These are phyloP conservation scores for Trichoderma gracile DNA, from an alignment of 2,329 filamentous ascomycete genomes.

Conservation along the genomic window DNA sequence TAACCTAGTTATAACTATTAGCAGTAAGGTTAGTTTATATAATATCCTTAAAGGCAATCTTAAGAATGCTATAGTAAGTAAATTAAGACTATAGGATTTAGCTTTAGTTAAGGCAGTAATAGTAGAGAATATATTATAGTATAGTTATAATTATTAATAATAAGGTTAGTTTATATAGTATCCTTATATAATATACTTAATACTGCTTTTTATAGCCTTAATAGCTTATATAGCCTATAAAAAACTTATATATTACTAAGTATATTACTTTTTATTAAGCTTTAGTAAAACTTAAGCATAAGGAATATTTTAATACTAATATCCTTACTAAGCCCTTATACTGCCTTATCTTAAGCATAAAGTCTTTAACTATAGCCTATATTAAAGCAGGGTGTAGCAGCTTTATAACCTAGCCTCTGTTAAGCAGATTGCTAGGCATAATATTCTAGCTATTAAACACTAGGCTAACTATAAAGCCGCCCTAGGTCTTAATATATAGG, in stretches of 20 bases:
- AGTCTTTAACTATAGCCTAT: constrained; percentile 89
- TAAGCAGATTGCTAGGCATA: constrained; percentile 91
- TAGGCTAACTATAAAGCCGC: constrained; percentile 83
- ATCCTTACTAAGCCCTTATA: constrained; percentile 95
- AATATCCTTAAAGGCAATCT: too few relatives aligned
- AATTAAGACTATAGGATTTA: too few relatives aligned
- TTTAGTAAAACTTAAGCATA: constrained; percentile 89
- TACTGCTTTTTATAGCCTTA: too few relatives aligned
- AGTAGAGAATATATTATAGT: too few relatives aligned
- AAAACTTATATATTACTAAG: constrained; percentile 56
- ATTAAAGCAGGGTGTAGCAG: constrained; percentile 85
- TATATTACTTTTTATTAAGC: constrained; percentile 83
- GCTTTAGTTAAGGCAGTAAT: too few relatives aligned
- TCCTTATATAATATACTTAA: too few relatives aligned
- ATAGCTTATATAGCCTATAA: too few relatives aligned
- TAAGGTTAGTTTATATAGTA: too few relatives aligned
- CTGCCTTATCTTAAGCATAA: constrained; percentile 91
- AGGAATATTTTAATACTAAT: constrained; percentile 95
- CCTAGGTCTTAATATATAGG: constrained; percentile 91
- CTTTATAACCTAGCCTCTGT: constrained; percentile 77
- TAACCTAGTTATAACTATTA: too few relatives aligned
- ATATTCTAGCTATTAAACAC: constrained; percentile 97
- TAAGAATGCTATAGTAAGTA: too few relatives aligned
- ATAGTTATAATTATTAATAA: too few relatives aligned
- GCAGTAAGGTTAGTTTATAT: too few relatives aligned